Evolutionary conservation across 2,329 filamentous ascomycete species (phyloP).

Genomic region (Talaromyces piceae): DNA sequence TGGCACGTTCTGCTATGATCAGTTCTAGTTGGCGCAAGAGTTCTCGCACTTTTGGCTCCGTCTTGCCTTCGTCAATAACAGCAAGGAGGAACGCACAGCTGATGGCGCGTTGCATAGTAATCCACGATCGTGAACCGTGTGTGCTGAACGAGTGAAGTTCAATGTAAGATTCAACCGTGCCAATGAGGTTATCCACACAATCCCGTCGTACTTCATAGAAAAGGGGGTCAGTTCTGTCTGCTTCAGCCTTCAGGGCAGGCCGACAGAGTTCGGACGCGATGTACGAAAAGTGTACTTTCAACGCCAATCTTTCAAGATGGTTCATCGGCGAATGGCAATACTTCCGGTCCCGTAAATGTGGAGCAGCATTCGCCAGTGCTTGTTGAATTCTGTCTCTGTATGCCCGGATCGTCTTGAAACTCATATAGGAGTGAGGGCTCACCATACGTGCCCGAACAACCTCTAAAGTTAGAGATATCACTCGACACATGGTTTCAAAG

Average conservation of each 20-base stretch:
- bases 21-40: conserved; percentile 36
- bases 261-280: conserved; percentile 56
- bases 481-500: conserved; percentile 52
- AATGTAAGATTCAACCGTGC: conserved; percentile 53
- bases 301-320: conserved; percentile 52
- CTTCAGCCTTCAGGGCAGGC: conserved; percentile 50
- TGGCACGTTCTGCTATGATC: conserved; percentile 39
- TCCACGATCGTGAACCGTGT: conserved; percentile 41
- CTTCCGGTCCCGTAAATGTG: conserved; percentile 49
- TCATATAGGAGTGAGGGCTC: conserved; percentile 46
- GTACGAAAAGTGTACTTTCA: conserved; percentile 57
- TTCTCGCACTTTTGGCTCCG: conserved; percentile 31
- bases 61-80: conserved; percentile 38
- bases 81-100: conserved; percentile 42
- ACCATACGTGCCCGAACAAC: conserved; percentile 53
- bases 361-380: conserved; percentile 52
- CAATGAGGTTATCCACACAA: conserved; percentile 50
- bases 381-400: conserved; percentile 51
- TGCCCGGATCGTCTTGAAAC: conserved; percentile 47
- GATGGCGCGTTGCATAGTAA: conserved; percentile 40
- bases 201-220: conserved; percentile 40
- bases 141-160: conserved; percentile 43
- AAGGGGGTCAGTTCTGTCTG: conserved; percentile 36
- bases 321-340: conserved; percentile 38
- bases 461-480: conserved; percentile 47